Base-by-base conservation (phyloP, 106 monocot species). In the Apostasia shenzhenica region DNA sequence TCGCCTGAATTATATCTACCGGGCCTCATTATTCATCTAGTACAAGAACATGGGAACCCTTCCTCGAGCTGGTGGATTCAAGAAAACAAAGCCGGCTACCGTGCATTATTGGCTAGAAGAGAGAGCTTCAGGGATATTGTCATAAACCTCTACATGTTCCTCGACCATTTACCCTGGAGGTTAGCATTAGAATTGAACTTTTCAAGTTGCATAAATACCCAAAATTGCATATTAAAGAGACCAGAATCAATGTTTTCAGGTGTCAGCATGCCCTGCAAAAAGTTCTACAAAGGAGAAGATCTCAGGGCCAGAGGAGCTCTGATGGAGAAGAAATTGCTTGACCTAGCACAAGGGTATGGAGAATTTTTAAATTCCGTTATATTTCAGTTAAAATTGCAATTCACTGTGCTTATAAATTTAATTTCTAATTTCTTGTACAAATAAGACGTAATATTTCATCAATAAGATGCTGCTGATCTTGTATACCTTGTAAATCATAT, bases 111-210 rank as follows among this genome's bases (percentile, higher is more conserved):
- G 2, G 82, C 99, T 59, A 75, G 78, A 2, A 85, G 93, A 45
- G 87, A 99, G 45, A 72, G 64, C 48, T 99, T 99, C 74, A 85
- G 70, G 59, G 90, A 99, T 70, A 82, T 99, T 40, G 39, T 82
- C 54, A 81, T 99, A 5, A 77, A 89, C 6, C 92, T 93, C n/a
- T 87, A 75, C 73, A 93, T 99, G 99, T 99, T 99, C 55, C 90
- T 89, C 59, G 99, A 99, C 81, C 99, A 99, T 78, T 77, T 99
- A 41, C 99, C 99, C 5, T 99, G 99, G 99, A 93, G 97, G 95
- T 95, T 91, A 73, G 8, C 14, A 11, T 37, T 71, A 5, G 49
- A 10, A 37, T 70, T 64, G 43, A 47, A 37, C 14, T 1, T 14
- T 45, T 38, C 41, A 12, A 49, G 26, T 13, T 1, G 41, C 44